Evolutionary conservation across 805 yeast species (phyloP).

Genomic region (Crinitomyces ghanaensis): DNA sequence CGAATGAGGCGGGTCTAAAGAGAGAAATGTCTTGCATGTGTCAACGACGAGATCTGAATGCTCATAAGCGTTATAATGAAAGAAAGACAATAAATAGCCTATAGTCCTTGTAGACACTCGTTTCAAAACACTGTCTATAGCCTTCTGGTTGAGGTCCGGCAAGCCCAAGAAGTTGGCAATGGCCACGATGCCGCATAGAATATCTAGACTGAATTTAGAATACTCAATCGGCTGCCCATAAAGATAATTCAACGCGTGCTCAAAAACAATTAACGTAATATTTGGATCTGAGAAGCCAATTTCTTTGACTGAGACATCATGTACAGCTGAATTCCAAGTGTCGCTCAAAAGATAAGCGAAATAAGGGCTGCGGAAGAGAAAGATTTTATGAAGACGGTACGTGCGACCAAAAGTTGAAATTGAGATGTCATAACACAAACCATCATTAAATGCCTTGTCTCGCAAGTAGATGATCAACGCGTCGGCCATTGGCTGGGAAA

Average conservation of each 20-base stretch:
- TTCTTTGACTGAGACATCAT: too few species aligned
- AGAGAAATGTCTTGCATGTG: slow-evolving; percentile 35
- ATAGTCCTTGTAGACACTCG: slow-evolving; percentile 29
- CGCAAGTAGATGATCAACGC: too few species aligned
- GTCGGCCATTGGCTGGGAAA: too few species aligned
- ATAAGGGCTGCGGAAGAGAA: too few species aligned
- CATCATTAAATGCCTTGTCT: too few species aligned
- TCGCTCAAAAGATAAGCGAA: too few species aligned
- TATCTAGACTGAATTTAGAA: slow-evolving; percentile 25
- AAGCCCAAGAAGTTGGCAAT: slow-evolving; percentile 39
- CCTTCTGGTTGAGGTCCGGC: slow-evolving; percentile 33
- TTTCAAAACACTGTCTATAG: slow-evolving; percentile 32
- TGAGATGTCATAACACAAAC: too few species aligned
- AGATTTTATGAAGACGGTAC: too few species aligned
- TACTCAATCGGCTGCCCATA: slow-evolving; percentile 35
- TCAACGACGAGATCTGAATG: slow-evolving; percentile 35
- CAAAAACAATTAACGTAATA: slow-evolving; percentile 37
- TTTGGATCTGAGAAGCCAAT: slow-evolving; percentile 31
- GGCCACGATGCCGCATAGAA: slow-evolving; percentile 33
- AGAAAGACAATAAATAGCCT: slow-evolving; percentile 31
- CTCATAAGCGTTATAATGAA: slow-evolving; percentile 35
- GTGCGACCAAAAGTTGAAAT: too few species aligned
- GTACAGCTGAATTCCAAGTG: too few species aligned
- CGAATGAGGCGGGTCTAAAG: slow-evolving; percentile 39
- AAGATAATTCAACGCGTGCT: slow-evolving; percentile 34